These are phyloP conservation scores for Casuarina cunninghamiana DNA, from an alignment of 306 rosid genomes.

Conservation along the genomic window DNA sequence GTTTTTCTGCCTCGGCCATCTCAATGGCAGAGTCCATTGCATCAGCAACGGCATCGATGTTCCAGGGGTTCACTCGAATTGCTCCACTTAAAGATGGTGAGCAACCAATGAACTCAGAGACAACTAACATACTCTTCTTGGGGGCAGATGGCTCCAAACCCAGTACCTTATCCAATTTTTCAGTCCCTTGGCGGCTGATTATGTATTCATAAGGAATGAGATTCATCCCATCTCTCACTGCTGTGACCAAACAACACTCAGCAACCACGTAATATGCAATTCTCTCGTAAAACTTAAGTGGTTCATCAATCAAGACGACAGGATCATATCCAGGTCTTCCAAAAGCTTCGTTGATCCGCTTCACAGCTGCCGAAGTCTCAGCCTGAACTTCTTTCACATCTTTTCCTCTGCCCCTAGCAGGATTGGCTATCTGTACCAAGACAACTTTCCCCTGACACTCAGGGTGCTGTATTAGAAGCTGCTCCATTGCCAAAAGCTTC, in stretches of 20 bases:
- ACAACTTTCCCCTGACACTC: slow-evolving; percentile 68
- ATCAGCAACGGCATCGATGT: slow-evolving; percentile 79
- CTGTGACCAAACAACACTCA: slow-evolving; percentile 85
- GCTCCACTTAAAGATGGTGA: slow-evolving; percentile 92
- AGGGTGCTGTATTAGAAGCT: slow-evolving; percentile 67
- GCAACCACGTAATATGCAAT: slow-evolving; percentile 78
- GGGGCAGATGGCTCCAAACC: slow-evolving; percentile 40
- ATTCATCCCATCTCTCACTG: slow-evolving; percentile 92
- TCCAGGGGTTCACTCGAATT: slow-evolving; percentile 89
- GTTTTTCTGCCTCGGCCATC: slow-evolving; percentile 69
- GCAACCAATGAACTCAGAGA: slow-evolving; percentile 88
- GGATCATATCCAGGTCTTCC: slow-evolving; percentile 75
- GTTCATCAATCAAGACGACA: slow-evolving; percentile 66
- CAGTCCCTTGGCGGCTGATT: slow-evolving; percentile 71
- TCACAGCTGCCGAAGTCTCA: slow-evolving; percentile 57
- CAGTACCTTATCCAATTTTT: slow-evolving; percentile 53
- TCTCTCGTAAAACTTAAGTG: slow-evolving; percentile 69
- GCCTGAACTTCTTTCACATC: slow-evolving; percentile 72
- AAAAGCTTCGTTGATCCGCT: slow-evolving; percentile 62
- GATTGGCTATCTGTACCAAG: slow-evolving; percentile 83
- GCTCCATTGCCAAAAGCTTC: slow-evolving; percentile 89
- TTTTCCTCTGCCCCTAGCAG: slow-evolving; percentile 78
- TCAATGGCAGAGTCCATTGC: slow-evolving; percentile 78
- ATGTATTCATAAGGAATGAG: slow-evolving; percentile 80
- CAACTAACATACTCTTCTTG: slow-evolving; percentile 80